Evolutionary conservation across 192 early-diverging fungal genomes (phyloP).

Genomic region (Gaertneriomyces semiglobifer): DNA sequence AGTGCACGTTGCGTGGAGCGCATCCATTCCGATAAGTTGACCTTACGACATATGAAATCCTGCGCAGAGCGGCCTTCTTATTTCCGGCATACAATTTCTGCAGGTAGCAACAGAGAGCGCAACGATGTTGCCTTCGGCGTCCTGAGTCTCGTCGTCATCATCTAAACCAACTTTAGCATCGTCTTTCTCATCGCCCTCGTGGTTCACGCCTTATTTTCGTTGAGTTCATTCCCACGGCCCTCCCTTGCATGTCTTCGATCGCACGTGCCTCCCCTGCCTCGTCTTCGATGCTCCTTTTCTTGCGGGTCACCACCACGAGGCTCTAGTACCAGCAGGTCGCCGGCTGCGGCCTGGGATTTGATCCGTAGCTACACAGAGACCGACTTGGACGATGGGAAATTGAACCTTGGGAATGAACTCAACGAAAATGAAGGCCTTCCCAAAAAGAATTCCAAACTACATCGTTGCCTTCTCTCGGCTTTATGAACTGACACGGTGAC

Average conservation of each 20-base stretch:
- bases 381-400: not conserved
- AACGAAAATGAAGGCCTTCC: not conserved
- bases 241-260: conserved; percentile 1
- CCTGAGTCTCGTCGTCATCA: conserved; percentile 1
- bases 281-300: not conserved
- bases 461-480: conserved; percentile 2
- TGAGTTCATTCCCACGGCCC: not conserved
- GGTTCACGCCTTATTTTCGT: conserved; percentile 3
- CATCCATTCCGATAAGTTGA: conserved; percentile 2
- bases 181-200: too few species aligned
- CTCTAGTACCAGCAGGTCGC: not conserved
- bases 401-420: not conserved
- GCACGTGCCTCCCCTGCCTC: not conserved
- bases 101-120: conserved; percentile 3
- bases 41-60: not conserved
- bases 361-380: conserved; percentile 1
- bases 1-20: not conserved
- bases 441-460: conserved; percentile 2
- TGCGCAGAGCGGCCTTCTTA: conserved; percentile 1
- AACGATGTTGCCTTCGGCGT: conserved; percentile 1
- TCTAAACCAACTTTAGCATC: too few species aligned
- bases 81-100: conserved; percentile 1
- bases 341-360: conserved; percentile 3
- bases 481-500: not conserved
- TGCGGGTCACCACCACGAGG: not conserved